Percentiles rank a stretch among this genome's conserved stretches.
These are phyloP conservation scores for Alloteropsis semialata DNA, from an alignment of 176 grass and related monocot genomes.

Conservation along the genomic window DNA sequence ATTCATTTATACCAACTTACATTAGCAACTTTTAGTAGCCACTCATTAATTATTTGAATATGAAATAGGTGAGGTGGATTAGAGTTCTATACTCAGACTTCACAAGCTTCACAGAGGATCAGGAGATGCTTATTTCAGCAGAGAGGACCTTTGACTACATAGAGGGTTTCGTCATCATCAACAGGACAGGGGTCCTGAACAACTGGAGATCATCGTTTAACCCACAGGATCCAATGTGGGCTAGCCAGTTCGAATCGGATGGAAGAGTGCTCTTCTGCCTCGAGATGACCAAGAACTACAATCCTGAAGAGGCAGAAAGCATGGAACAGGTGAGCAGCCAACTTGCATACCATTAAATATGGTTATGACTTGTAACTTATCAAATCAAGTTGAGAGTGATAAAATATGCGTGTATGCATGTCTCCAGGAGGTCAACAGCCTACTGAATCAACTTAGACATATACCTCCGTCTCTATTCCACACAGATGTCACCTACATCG, in stretches of 20 bases:
- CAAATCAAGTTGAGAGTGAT: slow-evolving; percentile 7
- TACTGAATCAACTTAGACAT: slow-evolving; percentile 63
- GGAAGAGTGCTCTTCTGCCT: slow-evolving; percentile 66
- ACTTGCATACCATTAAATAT: neutral
- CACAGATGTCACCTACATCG: slow-evolving; percentile 65
- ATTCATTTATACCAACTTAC: slow-evolving; percentile 1
- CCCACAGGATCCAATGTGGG: slow-evolving; percentile 49
- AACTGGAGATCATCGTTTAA: slow-evolving; percentile 83
- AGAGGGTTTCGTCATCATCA: slow-evolving; percentile 87
- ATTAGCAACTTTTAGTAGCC: neutral
- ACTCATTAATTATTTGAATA: slow-evolving; percentile 5
- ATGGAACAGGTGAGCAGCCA: slow-evolving; percentile 56
- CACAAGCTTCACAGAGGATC: slow-evolving; percentile 64
- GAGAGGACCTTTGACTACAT: slow-evolving; percentile 78
- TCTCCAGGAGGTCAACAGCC: slow-evolving; percentile 58
- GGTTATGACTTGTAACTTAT: neutral
- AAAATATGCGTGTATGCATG: slow-evolving; percentile 25
- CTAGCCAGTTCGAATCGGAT: slow-evolving; percentile 66
- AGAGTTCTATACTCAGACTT: slow-evolving; percentile 86
- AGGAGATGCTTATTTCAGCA: slow-evolving; percentile 81
- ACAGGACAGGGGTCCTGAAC: slow-evolving; percentile 69
- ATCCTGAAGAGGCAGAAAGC: slow-evolving; percentile 42
- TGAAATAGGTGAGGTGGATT: slow-evolving; percentile 80
- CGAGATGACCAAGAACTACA: slow-evolving; percentile 88
- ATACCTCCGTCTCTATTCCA: slow-evolving; percentile 60